A percentile compares a stretch with the other conserved stretches of the same genome.
Evolutionary conservation across 345 rosid genomes (phyloP).

Genomic region (Carallia brachiata): DNA sequence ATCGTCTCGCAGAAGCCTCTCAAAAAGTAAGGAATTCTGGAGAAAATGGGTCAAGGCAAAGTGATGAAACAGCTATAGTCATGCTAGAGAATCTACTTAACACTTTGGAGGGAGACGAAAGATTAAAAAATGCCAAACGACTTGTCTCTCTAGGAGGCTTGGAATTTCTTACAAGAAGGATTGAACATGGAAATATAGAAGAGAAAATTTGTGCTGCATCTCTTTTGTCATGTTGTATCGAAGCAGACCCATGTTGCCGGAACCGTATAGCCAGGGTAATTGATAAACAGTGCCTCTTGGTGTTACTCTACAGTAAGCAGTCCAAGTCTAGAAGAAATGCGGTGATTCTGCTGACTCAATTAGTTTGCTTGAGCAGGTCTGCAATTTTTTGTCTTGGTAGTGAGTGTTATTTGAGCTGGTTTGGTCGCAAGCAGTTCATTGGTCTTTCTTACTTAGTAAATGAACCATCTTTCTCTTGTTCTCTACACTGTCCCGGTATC

Average conservation of each 20-base stretch:
- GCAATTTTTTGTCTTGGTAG: constrained; percentile 1
- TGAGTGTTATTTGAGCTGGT: not conserved
- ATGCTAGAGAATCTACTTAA: constrained; percentile 47
- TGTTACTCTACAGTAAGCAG: constrained; percentile 44
- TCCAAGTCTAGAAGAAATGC: constrained; percentile 37
- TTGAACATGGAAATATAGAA: constrained; percentile 32
- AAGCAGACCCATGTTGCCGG: constrained; percentile 53
- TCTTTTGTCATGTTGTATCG: constrained; percentile 44
- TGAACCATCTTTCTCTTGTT: not conserved
- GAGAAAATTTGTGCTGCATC: constrained; percentile 37
- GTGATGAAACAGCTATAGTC: constrained; percentile 29
- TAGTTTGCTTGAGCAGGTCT: constrained; percentile 55
- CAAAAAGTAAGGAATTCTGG: constrained; percentile 16
- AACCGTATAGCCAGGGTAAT: constrained; percentile 35
- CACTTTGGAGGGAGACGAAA: constrained; percentile 33
- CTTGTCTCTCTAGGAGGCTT: constrained; percentile 51
- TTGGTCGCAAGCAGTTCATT: not conserved
- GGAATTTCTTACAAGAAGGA: constrained; percentile 42
- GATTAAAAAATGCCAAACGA: constrained; percentile 38
- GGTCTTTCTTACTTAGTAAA: not conserved
- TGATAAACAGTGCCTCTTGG: constrained; percentile 36
- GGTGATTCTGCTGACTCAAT: constrained; percentile 40
- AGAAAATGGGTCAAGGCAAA: constrained; percentile 9
- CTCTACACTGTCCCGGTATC: not conserved
- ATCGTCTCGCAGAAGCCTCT: constrained; percentile 30